Base-by-base conservation (phyloP, 352 stramenopile genomes). In the Phytophthora foliorum region DNA sequence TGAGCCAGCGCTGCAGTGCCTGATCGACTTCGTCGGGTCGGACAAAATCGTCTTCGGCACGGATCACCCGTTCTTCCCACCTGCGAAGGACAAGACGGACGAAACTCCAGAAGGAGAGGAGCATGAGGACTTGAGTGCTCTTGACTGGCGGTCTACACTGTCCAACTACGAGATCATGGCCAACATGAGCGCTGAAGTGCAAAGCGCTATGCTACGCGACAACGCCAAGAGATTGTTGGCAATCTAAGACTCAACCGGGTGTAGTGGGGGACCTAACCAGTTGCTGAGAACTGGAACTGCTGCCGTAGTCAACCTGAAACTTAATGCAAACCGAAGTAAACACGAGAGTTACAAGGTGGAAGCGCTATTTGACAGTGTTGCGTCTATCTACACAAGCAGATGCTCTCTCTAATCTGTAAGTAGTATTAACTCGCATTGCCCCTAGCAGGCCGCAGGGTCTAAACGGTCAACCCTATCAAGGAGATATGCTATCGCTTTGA, bases 61-160 rank as follows among this genome's bases (percentile, higher is more conserved):
- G 13, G 82, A 91, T 63, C 81, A 91, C 42, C 82, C 82, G 27
- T 91, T 91, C 57, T 91, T 91, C 57, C 82, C 82, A 5, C 82
- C 82, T 21, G 45, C 50, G 8, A 55, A 63, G 11, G 63, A 59
- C 49, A 36, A 39, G 0, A 29, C 29, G 3, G 22, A 27, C 9
- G 62, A 78, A 8, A 50, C 38, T 4, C 13, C 7, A 1, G 61
- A 75, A 8, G 49, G 45, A 25, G 53, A 11, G 6, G 52, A 25
- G 14, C 21, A 32, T 6, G 38, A 52, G 6, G 68, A 66, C 27
- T 60, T 85, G 36, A 65, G 63, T 22, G 55, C 67, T 9, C 51
- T 64, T n/a, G 63, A 82, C 21, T 86, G 72, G 78, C 48, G 55
- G 10, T 86, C 78, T 5, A 86, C 78, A 10, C 52, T 84, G 17